These are phyloP conservation scores for Cutaneotrichosporon spelunceum DNA, from an alignment of 1,284 basidiomycete species.

Conservation along the genomic window DNA sequence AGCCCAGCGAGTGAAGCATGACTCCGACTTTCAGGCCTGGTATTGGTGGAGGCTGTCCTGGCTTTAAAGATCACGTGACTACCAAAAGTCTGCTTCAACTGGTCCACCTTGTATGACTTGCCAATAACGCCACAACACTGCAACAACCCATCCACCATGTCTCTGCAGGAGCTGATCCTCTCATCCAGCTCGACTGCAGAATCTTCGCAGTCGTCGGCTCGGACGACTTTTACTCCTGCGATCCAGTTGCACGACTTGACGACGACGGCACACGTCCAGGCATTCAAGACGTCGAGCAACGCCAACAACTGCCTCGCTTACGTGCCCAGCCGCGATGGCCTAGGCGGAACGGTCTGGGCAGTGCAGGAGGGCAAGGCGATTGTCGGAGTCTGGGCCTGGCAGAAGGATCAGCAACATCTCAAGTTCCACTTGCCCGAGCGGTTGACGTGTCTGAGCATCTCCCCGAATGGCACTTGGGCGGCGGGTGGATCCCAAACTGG, in stretches of 20 bases:
- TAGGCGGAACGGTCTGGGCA: constrained; percentile 49
- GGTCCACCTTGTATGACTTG: not conserved
- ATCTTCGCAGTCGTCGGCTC: constrained; percentile 21
- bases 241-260: constrained; percentile 51
- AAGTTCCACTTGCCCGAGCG: constrained; percentile 89
- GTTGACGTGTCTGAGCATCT: constrained; percentile 71
- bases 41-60: not conserved
- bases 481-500: constrained; percentile 85
- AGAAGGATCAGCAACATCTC: constrained; percentile 74
- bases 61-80: constrained; percentile 13
- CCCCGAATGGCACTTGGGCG: constrained; percentile 69
- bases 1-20: not conserved
- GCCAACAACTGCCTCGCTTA: constrained; percentile 36
- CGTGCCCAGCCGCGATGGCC: constrained; percentile 39
- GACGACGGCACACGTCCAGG: constrained; percentile 46
- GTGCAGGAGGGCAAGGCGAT: constrained; percentile 53
- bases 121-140: not conserved
- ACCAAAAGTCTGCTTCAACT: constrained; percentile 6
- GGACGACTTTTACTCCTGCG: constrained; percentile 40
- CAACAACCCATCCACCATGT: constrained; percentile 22
- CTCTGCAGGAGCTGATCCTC: constrained; percentile 47
- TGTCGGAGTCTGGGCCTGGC: constrained; percentile 53
- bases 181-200: constrained; percentile 40
- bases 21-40: not conserved
- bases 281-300: constrained; percentile 50